Base-by-base conservation (phyloP, 1,284 basidiomycete species). In the Moniliella sp. region DNA sequence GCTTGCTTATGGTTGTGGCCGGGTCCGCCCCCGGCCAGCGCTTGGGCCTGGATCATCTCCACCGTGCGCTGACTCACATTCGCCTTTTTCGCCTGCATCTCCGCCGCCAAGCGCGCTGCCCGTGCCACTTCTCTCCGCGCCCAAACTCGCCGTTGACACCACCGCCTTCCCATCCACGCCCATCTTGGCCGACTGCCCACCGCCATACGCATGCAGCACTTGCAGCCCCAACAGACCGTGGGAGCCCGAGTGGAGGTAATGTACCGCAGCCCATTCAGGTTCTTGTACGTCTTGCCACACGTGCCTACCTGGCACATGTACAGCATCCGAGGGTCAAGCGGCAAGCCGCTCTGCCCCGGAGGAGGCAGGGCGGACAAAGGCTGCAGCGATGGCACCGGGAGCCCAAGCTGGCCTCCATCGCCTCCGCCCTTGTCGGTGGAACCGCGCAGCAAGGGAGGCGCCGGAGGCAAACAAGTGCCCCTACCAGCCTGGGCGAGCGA, bases 171-270 rank as follows among this genome's bases (percentile, higher is more conserved):
- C 54, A 9, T 48, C 51, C 5, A 46, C 30, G 29, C 56, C 53
- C 15, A 52, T 49, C 42, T 54, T 53, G 36, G 54, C 54, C 29
- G 45, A 46, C 4, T 50, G 46, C 17, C 50, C 52, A 13, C 54
- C 54, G 15, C 52, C 54, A 9, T 48, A 46, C n/a, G 54, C 44
- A 32, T 51, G 49, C 16, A 57, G 38, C 8, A 57, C 43, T 34
- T 52, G 48, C 36, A 56, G 36, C 15, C 58, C 45, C 64, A 63
- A 19, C 46, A 50, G 5, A 62, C 61, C 37, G 62, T 94, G 88
- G 34, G 86, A 83, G 11, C 88, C 86, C 17, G 79, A 81, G 63
- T 94, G 86, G 57, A 86, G 77, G 62, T 93, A 94, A 64, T 97
- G 50, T 97, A 94, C 53, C 78, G 65, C 62, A 50, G 36, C 9